Evolutionary conservation across 2,329 filamentous ascomycete species (phyloP), one percentile per base, ranked within the genome.

Genomic region (Pseudogymnoascus sp.): DNA sequence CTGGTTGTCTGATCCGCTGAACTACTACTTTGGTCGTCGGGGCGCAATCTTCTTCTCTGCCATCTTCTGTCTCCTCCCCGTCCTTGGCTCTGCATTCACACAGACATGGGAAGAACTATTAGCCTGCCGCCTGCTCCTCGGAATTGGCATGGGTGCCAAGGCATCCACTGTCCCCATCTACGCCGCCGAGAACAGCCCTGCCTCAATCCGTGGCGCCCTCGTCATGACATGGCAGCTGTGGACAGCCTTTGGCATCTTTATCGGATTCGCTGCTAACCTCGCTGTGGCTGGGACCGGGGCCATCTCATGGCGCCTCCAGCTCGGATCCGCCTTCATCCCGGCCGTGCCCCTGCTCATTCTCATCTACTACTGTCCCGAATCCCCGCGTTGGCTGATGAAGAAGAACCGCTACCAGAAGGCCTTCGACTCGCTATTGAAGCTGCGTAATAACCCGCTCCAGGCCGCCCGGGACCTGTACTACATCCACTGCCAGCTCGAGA

Each of bases 181-280:
- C 69, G 87, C 88, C 0, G 89, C 89, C 2, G 89, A 92, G 73
- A 89, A 85, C 63, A 84, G 87, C 0, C 89, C 89, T 0, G 85
- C 88, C 0, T 74, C 79, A 1, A 87, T 91, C 61, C 84, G 89
- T 71, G 89, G 89, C 66, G 89, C 87, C 3, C 78, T 93, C 16
- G 89, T 93, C 66, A 93, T 93, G 89, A 87, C 86, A 66, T 93
- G 90, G 89, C 88, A 93, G 75, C 78, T 89, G 74, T 89, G 85
- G 84, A 86, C 81, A 2, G 81, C 82, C 1, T 84, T 86, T 69
- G 84, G 84, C 53, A 86, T 86, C 66, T 81, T 85, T 68, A 74
- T 85, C 14, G 86, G 86, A 31, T 87, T 82, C 61, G 82, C 79
- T 60, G 82, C 82, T 65, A 86, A 87, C 79, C 73, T 84, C 78